A percentile compares a stretch with the other conserved stretches of the same genome.
Conservation (phyloP, 805 yeast genomes). For the Pichia manshurica region DNA sequence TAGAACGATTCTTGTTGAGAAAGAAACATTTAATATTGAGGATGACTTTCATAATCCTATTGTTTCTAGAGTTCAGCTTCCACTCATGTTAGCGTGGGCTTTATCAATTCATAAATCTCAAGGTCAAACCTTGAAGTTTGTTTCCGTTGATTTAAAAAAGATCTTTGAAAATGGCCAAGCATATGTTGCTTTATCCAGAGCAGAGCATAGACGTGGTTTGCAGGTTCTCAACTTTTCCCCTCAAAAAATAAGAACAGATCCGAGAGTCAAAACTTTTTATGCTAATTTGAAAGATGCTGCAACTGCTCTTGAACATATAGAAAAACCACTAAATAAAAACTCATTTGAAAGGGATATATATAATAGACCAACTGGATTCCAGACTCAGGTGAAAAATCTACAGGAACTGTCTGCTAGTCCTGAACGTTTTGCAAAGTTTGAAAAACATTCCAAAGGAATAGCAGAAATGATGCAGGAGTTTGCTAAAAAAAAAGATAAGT, state of each 20-base stretch:
- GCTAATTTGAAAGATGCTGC: constrained; percentile 36
- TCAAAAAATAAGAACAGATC: constrained; percentile 61
- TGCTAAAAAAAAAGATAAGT: background rate
- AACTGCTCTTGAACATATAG: constrained; percentile 18
- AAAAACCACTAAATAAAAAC: background rate
- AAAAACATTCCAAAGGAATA: background rate
- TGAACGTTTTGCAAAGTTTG: constrained; percentile 7
- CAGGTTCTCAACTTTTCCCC: constrained; percentile 73
- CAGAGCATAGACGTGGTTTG: constrained; percentile 68
- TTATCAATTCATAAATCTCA: constrained; percentile 93
- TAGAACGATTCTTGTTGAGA: constrained; percentile 71
- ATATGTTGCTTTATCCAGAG: constrained; percentile 91
- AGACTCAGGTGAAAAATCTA: constrained; percentile 7
- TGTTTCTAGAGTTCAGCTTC: constrained; percentile 74
- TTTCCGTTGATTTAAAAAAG: constrained; percentile 66
- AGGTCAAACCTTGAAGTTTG: constrained; percentile 79
- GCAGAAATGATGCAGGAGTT: background rate
- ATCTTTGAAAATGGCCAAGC: constrained; percentile 93
- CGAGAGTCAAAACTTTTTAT: constrained; percentile 68
- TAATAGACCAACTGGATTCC: background rate
- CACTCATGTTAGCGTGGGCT: constrained; percentile 94
- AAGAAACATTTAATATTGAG: constrained; percentile 76
- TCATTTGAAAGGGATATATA: background rate
- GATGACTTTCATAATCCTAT: constrained; percentile 64
- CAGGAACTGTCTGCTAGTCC: constrained; percentile 6